Base-by-base conservation (phyloP, 2,329 filamentous ascomycete genomes). In the Fusarium staphyleae region DNA sequence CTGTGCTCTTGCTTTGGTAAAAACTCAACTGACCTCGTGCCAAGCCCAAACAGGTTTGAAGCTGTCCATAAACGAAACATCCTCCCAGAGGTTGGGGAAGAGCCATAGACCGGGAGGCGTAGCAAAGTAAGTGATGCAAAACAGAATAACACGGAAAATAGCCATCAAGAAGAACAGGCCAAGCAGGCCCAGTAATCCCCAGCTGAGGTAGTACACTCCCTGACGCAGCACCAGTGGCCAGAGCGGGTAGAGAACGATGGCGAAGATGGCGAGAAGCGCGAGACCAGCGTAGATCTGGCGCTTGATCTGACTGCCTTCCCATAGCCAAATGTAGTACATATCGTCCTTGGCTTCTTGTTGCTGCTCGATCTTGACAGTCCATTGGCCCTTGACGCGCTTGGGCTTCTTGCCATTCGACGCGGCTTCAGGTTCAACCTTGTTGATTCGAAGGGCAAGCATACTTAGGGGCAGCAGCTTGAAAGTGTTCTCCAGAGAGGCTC, bases 161-260 rank as follows among this genome's bases (percentile, higher is more conserved):
- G 93, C 90, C 95, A 99, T 98, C 70, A 87, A 85, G 75, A 99
- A 98, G 85, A 99, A 99, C 42, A 96, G 78, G 49, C 90, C 95
- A 37, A 99, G 84, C 24, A 98, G 80, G 35, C 91, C 89, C 62
- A 99, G 82, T 83, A 96, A 89, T 54, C 88, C 93, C 86, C 96
- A 96, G 74, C 90, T 95, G 34, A 98, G 81, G 74, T 99, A 98
- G 90, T 96, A 99, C 41, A 98, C 95, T 46, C 93, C 95, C 66
- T 95, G 87, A 68, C 95, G 86, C 76, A 99, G 79, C 72, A 91
- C 87, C 58, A 96, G 83, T 1, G 95, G 95, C 95, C 95, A 99
- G 51, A 99, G 84, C 9, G 95, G 95, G 79, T 99, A 99, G 69
- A 97, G 86, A 55, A 99, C 93, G 18, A 97, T 80, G 12, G 90